Base-by-base conservation (phyloP, 1,284 basidiomycete species). In the Pyrrhoderma lamaoense region DNA sequence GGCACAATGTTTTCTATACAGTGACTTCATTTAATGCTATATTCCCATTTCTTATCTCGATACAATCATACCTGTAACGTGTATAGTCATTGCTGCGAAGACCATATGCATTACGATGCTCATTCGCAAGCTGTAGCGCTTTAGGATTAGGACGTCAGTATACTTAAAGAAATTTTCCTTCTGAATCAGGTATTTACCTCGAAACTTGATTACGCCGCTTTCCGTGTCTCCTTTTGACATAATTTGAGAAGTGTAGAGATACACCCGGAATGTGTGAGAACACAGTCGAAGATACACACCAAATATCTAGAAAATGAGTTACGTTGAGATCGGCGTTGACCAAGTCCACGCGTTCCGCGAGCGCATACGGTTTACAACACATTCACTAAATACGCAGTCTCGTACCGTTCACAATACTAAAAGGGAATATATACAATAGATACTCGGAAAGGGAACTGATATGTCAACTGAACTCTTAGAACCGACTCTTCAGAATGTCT, bases 91-190 rank as follows among this genome's bases (percentile, higher is more conserved):
- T 89, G 64, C 91, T 93, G 55, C 93, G 82, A 59, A 95, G 72
- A 19, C 93, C 93, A 65, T 95, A 94, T 25, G 89, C 85, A 59
- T 77, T 93, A 53, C 93, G 82, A 63, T 96, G 93, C 65, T 93
- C 86, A 65, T 92, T 93, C 49, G 84, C 81, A 54, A 93, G 75
- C 64, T 85, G 80, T 39, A 96, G 75, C 23, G 90, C 89, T 88
- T 59, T 43, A 45, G 63, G 54, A 42, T 45, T 43, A 45, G 16
- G 46, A 42, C 40, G 42, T 22, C 22, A 36, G 45, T 39, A 34
- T 19, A 25, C 22, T 45, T 45, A 42, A 16, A 36, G 27, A 13
- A 45, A 25, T 39, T 18, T 16, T 16, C 13, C 38, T 40, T 31
- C 27, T 11, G n/a, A 31, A 11, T 11, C 11, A 22, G 38, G n/a